Conservation (phyloP, 495 filamentous ascomycete genomes). For the Penicillium malachiteum region DNA sequence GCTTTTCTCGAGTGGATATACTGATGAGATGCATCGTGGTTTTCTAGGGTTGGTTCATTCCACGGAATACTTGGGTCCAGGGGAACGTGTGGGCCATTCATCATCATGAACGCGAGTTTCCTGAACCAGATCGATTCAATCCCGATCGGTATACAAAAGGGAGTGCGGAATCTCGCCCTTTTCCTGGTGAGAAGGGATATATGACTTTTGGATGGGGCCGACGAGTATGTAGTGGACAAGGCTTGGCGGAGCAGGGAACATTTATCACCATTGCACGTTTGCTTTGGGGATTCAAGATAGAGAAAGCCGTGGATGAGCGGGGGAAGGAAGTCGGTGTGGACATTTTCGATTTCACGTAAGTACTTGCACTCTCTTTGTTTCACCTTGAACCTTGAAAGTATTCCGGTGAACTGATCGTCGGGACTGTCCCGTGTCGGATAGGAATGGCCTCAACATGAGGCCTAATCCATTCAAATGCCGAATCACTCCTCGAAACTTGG, state of each 20-base stretch:
- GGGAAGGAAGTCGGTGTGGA: conserved; percentile 52
- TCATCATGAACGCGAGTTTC: conserved; percentile 42
- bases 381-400: neutral
- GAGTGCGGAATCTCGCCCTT: conserved; percentile 42
- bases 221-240: conserved; percentile 35
- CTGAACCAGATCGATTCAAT: conserved; percentile 40
- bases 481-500: conserved; percentile 39
- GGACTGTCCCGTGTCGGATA: conserved; percentile 8
- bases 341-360: conserved; percentile 44
- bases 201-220: conserved; percentile 60
- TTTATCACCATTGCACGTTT: conserved; percentile 24
- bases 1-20: neutral
- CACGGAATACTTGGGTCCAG: conserved; percentile 23
- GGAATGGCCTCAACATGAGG: conserved; percentile 41
- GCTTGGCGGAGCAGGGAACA: conserved; percentile 42
- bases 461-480: conserved; percentile 35
- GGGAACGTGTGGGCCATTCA: conserved; percentile 38
- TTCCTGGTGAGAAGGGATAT: conserved; percentile 59
- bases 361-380: conserved; percentile 1
- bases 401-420: conserved; percentile 7
- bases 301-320: conserved; percentile 44
- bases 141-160: conserved; percentile 31
- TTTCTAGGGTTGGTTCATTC: conserved; percentile 26
- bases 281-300: conserved; percentile 18
- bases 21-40: conserved; percentile 12